A percentile compares a stretch with the other conserved stretches of the same genome.
Evolutionary conservation across 306 rosid genomes (phyloP).

Genomic region (Prinsepia uniflora): DNA sequence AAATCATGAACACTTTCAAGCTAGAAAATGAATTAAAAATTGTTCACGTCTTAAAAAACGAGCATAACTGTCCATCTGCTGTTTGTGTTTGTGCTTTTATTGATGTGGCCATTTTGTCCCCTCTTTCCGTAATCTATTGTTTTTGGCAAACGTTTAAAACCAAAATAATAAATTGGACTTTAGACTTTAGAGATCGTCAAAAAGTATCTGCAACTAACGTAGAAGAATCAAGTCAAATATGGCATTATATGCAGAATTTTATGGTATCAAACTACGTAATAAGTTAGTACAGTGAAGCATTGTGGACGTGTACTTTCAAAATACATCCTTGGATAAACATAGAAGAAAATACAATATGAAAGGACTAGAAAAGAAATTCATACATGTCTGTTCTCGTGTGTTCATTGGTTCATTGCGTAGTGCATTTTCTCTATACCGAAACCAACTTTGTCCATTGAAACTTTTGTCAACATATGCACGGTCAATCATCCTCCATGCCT

Average conservation of each 20-base stretch:
- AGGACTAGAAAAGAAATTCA: constrained; percentile 23
- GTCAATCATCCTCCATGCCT: constrained; percentile 93
- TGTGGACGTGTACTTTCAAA: not conserved
- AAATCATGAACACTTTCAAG: not conserved
- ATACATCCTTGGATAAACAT: not conserved
- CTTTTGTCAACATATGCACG: constrained; percentile 79
- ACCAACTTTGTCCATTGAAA: constrained; percentile 92
- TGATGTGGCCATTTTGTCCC: no score
- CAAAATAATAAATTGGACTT: not conserved
- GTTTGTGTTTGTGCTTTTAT: no score
- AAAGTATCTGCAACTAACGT: not conserved
- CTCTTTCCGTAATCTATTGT: no score
- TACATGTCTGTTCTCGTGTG: constrained; percentile 82
- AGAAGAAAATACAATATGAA: not conserved
- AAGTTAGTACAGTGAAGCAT: not conserved
- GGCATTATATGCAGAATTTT: not conserved
- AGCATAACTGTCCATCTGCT: no score
- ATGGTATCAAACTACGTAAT: not conserved
- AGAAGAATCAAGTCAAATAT: not conserved
- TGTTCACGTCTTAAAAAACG: no score
- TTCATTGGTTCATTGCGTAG: constrained; percentile 78
- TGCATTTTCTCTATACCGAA: constrained; percentile 86
- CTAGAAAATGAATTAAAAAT: not conserved
- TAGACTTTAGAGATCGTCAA: not conserved
- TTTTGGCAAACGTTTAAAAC: no score